Evolutionary conservation across 306 rosid genomes (phyloP).

Genomic region (Corylus avellana): DNA sequence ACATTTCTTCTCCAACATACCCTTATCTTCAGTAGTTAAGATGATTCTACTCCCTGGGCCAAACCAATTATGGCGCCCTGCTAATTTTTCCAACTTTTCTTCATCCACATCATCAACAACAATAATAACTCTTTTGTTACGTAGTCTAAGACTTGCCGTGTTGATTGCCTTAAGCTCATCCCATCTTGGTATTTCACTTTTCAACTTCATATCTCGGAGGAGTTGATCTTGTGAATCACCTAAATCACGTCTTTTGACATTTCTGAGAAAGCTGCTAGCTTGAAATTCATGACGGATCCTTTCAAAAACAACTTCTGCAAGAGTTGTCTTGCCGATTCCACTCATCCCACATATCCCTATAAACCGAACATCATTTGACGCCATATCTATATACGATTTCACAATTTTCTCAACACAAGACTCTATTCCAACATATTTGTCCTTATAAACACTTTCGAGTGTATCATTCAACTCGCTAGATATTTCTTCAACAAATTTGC

Average conservation of each 20-base stretch:
- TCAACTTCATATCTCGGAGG: not conserved
- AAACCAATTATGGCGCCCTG: not conserved
- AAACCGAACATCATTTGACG: not conserved
- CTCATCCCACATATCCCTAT: not conserved
- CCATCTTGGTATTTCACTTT: too few relatives aligned
- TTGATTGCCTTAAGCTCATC: accelerated
- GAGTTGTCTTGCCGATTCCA: not conserved
- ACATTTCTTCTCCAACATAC: not conserved
- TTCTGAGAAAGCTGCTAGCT: not conserved
- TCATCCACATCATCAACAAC: not conserved
- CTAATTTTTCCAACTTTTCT: not conserved
- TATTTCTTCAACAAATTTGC: not conserved
- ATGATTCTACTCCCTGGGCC: not conserved
- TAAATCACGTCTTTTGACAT: not conserved
- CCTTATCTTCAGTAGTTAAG: not conserved
- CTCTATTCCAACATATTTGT: not conserved
- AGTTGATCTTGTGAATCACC: not conserved
- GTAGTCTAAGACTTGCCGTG: not conserved
- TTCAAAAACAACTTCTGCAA: not conserved
- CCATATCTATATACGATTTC: not conserved
- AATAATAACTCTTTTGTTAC: not conserved
- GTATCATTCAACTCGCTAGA: not conserved
- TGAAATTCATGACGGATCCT: not conserved
- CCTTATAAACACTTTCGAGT: not conserved
- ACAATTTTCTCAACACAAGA: not conserved